Percentiles rank a stretch among this genome's conserved stretches.
Evolutionary conservation across 179 eudicot genomes (phyloP).

Genomic region (Spinacia oleracea): DNA sequence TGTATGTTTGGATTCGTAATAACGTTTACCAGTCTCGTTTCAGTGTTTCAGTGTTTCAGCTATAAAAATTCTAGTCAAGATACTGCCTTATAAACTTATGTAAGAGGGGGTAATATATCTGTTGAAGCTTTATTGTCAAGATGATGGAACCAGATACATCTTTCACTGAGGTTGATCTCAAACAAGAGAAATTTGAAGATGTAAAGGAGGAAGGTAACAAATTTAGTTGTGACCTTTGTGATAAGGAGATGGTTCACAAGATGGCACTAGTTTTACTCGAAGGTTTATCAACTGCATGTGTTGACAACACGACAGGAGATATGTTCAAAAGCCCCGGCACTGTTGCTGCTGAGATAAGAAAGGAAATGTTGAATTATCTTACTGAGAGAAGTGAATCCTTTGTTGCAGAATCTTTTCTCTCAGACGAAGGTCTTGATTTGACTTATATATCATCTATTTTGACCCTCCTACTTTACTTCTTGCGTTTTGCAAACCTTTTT

Average conservation of each 20-base stretch:
- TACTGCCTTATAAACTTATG: not conserved
- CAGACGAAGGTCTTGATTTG: slow-evolving; percentile 59
- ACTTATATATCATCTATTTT: too few relatives aligned
- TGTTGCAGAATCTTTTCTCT: slow-evolving; percentile 74
- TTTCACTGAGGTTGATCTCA: slow-evolving; percentile 45
- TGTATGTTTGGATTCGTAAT: not conserved
- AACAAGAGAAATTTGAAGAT: slow-evolving; percentile 59
- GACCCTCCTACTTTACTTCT: too few relatives aligned
- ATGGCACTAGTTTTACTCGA: slow-evolving; percentile 69
- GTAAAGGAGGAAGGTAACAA: slow-evolving; percentile 48
- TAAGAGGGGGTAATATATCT: not conserved
- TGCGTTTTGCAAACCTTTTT: too few relatives aligned
- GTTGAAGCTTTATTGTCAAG: slow-evolving; percentile 3
- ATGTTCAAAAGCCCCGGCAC: slow-evolving; percentile 72
- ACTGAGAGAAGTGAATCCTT: slow-evolving; percentile 63
- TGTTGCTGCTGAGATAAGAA: slow-evolving; percentile 78
- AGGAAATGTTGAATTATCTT: slow-evolving; percentile 84
- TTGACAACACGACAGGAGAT: slow-evolving; percentile 89
- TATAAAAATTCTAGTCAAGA: not conserved
- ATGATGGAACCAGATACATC: slow-evolving; percentile 33
- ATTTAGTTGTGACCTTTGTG: slow-evolving; percentile 65
- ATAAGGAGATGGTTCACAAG: slow-evolving; percentile 68
- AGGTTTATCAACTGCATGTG: slow-evolving; percentile 87
- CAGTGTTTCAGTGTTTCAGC: not conserved
- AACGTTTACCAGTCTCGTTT: not conserved